Base-by-base conservation (phyloP, 2,329 filamentous ascomycete genomes). In the Hortaea werneckii region DNA sequence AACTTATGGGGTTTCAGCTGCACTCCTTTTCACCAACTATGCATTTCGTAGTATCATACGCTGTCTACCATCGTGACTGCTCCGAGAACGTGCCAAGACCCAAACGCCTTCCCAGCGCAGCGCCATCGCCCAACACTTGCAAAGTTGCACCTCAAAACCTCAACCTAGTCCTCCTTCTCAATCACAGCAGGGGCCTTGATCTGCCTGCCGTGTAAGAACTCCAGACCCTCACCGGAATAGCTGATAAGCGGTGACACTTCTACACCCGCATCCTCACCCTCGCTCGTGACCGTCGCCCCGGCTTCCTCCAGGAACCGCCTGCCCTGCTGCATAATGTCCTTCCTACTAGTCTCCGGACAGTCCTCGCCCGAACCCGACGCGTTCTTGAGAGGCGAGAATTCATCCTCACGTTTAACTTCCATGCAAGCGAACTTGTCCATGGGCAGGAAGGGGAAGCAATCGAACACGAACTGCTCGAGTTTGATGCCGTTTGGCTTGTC, bases 311-410 rank as follows among this genome's bases (percentile, higher is more conserved):
- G 72, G 89, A 92, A 98, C 58, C 85, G 82, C 67, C 81, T 80
- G 39, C 92, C 92, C 70, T 96, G 92, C 40, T 75, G 72, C 80
- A 95, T 83, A 63, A 96, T 94, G 64, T 96, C 87, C 54, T 74
- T 75, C 70, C 83, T 87, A 75, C 88, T 95, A 42, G 92, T 98
- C 56, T 95, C 88, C 8, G 87, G 85, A 65, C 95, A 87, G 63
- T 98, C 92, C 70, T 95, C 85, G 29, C 86, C 87, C 35, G 86
- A 88, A 45, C 88, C 87, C 52, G 74, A 77, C 9, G 79, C 80
- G 63, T 98, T 98, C 81, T 98, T 98, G 55, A 98, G 73, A 4
- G 92, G 92, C 28, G 88, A 95, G 73, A 98, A 98, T 70, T 98
- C 92, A 57, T 98, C 92, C 72, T 95, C 89, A 50, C 92, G 87